Base-by-base conservation (phyloP, 352 stramenopile genomes). In the Pythium phragmiticola region DNA sequence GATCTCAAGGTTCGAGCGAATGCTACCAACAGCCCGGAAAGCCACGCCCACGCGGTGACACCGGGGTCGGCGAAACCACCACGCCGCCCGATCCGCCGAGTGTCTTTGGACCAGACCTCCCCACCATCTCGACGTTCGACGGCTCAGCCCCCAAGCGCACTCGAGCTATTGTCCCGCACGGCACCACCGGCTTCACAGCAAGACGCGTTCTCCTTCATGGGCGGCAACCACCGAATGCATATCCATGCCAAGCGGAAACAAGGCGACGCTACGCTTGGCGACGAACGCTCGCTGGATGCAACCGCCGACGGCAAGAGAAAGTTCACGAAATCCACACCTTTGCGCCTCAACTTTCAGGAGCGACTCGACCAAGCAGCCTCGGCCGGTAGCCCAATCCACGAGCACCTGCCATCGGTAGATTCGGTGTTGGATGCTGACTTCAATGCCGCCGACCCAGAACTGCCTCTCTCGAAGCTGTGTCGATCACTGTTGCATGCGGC, bases 111-210 rank as follows among this genome's bases (percentile, higher is more conserved):
- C 34, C 60, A 49, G 2, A 43, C 47, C 26, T 61, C 57, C 0
- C 50, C 65, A 21, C 21, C 19, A 6, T 58, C 47, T n/a, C 50
- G 46, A 36, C 56, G 54, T 12, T 48, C 60, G 23, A 65, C 56
- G 14, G 8, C 49, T 30, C 43, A 57, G 7, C 16, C 51, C 7
- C 65, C 73, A 0, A 76, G 67, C 12, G 76, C 75, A 33, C 68
- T 89, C 11, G 78, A 87, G 23, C 47, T 89, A 33, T 41, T 89
- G n/a, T 88, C 82, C 23, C 65, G 75, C 69, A 91, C 75, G 37
- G 82, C 78, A 0, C 79, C 77, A 16, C 33, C 74, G 16, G 73
- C 75, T 30, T 4, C 66, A n/a, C 56, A 65, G 7, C 58, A 62
- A 5, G 33, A 55, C 8, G 13, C 26, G 11, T 54, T 21, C 21